A percentile compares a stretch with the other conserved stretches of the same genome.
phyloP scores from a whole-genome alignment of 805 yeast genomes.

The Kodamaea kakaduensis region DNA sequence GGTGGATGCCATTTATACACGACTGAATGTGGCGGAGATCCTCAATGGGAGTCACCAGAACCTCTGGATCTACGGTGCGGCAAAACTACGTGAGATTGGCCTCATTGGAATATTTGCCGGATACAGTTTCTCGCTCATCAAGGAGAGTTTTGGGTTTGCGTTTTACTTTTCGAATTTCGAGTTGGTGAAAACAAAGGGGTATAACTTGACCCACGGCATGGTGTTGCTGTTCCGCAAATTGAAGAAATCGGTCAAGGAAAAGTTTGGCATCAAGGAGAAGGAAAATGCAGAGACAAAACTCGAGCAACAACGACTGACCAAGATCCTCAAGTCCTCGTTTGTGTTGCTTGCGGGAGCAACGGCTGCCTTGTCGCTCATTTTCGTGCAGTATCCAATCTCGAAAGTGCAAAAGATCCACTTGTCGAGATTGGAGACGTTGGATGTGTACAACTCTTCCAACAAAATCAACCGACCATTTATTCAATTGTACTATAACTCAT shows the following conservation, averaged over 20 bases:
- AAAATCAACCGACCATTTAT: conserved; percentile 29
- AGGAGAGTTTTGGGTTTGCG: conserved; percentile 83
- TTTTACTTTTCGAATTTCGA: conserved; percentile 80
- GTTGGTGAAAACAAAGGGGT: conserved; percentile 66
- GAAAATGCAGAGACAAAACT: conserved; percentile 23
- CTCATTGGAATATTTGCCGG: conserved; percentile 87
- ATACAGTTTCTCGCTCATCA: conserved; percentile 67
- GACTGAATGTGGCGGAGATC: conserved; percentile 74
- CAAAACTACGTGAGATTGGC: conserved; percentile 70
- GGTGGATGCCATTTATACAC: conserved; percentile 80
- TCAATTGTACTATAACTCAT: conserved; percentile 66
- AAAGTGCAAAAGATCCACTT: conserved; percentile 78
- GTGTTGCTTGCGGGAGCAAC: conserved; percentile 81
- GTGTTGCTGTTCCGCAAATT: conserved; percentile 42
- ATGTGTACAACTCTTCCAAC: conserved; percentile 47
- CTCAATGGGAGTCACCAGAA: conserved; percentile 62
- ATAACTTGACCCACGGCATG: conserved; percentile 42
- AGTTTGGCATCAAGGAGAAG: conserved; percentile 19
- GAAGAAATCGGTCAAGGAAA: conserved; percentile 26
- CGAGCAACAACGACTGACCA: conserved; percentile 38
- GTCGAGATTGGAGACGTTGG: conserved; percentile 75
- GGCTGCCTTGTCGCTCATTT: conserved; percentile 73
- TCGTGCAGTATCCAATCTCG: conserved; percentile 78
- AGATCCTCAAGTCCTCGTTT: conserved; percentile 61
- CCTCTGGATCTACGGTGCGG: conserved; percentile 71